Conservation (phyloP, 1,284 basidiomycete genomes). For the Entoloma clypeatum region DNA sequence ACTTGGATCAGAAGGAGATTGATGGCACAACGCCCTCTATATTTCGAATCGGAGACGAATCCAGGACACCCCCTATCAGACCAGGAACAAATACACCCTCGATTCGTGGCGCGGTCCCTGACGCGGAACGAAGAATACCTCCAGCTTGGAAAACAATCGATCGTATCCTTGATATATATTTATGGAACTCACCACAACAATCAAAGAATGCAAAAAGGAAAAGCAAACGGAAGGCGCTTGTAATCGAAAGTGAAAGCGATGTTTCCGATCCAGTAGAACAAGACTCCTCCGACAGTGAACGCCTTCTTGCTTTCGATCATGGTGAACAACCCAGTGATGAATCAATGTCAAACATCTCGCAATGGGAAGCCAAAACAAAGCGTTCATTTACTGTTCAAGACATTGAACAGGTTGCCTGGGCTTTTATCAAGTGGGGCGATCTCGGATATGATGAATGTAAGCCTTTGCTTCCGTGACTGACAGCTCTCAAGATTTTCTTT, state of each 20-base stretch:
- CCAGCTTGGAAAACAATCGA: slow-evolving; percentile 75
- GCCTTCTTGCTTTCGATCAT: slow-evolving; percentile 40
- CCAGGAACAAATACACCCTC: slow-evolving; percentile 22
- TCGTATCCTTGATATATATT: slow-evolving; percentile 71
- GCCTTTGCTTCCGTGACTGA: slow-evolving; percentile 17
- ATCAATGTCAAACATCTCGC: slow-evolving; percentile 50
- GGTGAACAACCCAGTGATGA: slow-evolving; percentile 56
- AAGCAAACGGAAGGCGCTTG: slow-evolving; percentile 20
- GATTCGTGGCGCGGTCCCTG: slow-evolving; percentile 37
- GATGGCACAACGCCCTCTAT: slow-evolving; percentile 19
- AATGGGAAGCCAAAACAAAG: slow-evolving; percentile 54
- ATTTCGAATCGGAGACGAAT: slow-evolving; percentile 33
- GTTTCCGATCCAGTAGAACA: slow-evolving; percentile 35
- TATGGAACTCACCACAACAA: slow-evolving; percentile 48
- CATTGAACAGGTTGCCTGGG: slow-evolving; percentile 66
- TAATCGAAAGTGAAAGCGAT: slow-evolving; percentile 15
- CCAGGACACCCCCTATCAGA: slow-evolving; percentile 30
- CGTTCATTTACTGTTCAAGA: slow-evolving; percentile 46
- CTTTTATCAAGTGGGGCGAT: slow-evolving; percentile 88
- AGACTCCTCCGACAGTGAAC: slow-evolving; percentile 32
- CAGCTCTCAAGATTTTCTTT: slow-evolving; percentile 11
- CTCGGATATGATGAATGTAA: slow-evolving; percentile 85
- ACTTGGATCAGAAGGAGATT: slow-evolving; percentile 37
- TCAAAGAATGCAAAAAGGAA: slow-evolving; percentile 25
- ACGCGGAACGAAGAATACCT: slow-evolving; percentile 73